Base-by-base conservation (phyloP, 2,329 filamentous ascomycete genomes). In the Hypocrella siamensis region DNA sequence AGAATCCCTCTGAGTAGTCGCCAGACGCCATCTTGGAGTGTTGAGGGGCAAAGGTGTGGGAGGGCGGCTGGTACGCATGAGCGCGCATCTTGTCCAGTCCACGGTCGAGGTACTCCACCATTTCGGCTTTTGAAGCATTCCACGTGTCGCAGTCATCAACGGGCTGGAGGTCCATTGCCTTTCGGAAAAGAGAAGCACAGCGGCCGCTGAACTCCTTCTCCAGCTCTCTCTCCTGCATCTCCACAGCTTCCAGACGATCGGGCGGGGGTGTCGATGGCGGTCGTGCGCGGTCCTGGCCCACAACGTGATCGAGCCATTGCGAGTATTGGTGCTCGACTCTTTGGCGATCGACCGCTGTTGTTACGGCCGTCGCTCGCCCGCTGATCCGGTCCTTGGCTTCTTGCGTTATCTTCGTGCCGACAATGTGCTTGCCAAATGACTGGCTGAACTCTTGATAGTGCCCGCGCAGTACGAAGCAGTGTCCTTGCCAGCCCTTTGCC, bases 371-470 rank as follows among this genome's bases (percentile, higher is more conserved):
- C 17, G 36, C 36, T 4, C 45, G 38, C 21, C 24, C 46, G 28
- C 60, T 58, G 3, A 56, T 35, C 34, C 60, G 57, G 27, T 57
- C 49, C 24, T 52, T 54, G n/a, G 54, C 54, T 6, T 51, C 52
- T 16, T 53, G 47, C 2, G 55, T 58, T 43, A 56, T 63, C 37
- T 52, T 61, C 19, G 49, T 42, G 4, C 57, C 60, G 15, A 52
- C 53, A 36, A 70, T 64, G 37, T 67, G 62, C 36, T 60, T 61
- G 36, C 60, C 58, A 38, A 67, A 71, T 0, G 63, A 65, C 17
- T 54, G 52, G 12, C 63, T 65, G 37, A 71, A 71, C 38, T 71
- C 67, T 29, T 58, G 56, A 42, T 65, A 72, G 32, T 67, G 63
- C 0, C 67, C 67, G 41, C 70, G 70, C 21, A 72, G 53, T 6